A percentile compares a stretch with the other conserved stretches of the same genome.
These are phyloP conservation scores for Prinsepia uniflora DNA, from an alignment of 306 rosid genomes.

Conservation along the genomic window DNA sequence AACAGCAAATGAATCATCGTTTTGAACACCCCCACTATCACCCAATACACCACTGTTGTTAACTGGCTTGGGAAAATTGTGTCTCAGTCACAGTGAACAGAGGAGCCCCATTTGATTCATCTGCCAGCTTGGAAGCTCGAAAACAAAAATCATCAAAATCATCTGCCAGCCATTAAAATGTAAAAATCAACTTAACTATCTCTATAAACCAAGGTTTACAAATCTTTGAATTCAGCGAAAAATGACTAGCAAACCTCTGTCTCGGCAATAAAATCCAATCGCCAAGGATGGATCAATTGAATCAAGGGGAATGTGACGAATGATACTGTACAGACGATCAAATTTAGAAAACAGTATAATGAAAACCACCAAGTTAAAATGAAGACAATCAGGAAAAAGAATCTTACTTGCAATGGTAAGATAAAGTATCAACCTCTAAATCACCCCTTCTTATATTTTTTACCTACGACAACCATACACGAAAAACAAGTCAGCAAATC, in stretches of 20 bases:
- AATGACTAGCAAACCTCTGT: slow-evolving; percentile 58
- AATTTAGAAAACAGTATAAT: neutral
- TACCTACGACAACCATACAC: slow-evolving; percentile 42
- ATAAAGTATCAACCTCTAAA: slow-evolving; percentile 65
- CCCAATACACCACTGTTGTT: slow-evolving; percentile 32
- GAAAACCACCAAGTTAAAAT: neutral
- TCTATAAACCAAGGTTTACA: slow-evolving; percentile 12
- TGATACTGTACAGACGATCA: slow-evolving; percentile 34
- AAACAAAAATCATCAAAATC: slow-evolving; percentile 79
- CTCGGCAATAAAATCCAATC: slow-evolving; percentile 92
- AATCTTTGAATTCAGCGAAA: slow-evolving; percentile 13
- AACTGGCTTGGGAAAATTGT: slow-evolving; percentile 41
- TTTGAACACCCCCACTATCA: slow-evolving; percentile 28
- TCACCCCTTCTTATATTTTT: slow-evolving; percentile 48
- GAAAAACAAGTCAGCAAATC: slow-evolving; percentile 8
- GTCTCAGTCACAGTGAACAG: slow-evolving; percentile 71
- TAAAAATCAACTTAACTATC: neutral
- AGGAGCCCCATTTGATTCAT: slow-evolving; percentile 87
- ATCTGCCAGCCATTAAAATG: slow-evolving; percentile 40
- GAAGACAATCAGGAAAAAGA: slow-evolving; percentile 16
- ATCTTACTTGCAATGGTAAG: slow-evolving; percentile 87
- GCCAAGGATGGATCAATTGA: slow-evolving; percentile 91
- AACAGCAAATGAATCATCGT: slow-evolving; percentile 33
- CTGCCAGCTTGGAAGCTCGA: slow-evolving; percentile 73
- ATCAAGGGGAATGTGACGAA: slow-evolving; percentile 68